Percentiles rank a stretch among this genome's conserved stretches.
Conservation (phyloP, 176 grass and related monocot genomes). For the Rhipidocladum racemiflorum region DNA sequence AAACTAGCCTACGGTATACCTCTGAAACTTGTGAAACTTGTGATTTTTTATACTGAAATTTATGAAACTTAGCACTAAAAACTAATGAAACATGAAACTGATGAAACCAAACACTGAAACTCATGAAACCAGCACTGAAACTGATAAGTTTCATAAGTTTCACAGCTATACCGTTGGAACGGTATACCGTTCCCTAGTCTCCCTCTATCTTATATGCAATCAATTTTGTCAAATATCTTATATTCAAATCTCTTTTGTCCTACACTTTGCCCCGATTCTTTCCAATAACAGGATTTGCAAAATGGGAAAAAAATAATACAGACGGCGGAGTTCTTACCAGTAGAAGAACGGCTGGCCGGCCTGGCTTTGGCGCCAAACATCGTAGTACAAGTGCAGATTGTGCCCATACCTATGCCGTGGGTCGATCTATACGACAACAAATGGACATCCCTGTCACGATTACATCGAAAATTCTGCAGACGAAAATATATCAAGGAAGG, state of each 20-base stretch:
- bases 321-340: constrained; percentile 50
- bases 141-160: no score
- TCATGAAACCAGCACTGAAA: no score
- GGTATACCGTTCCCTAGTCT: no score
- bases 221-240: no score
- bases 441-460: background rate
- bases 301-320: background rate
- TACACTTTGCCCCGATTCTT: background rate
- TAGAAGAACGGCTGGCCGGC: constrained; percentile 97
- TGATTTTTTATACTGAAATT: no score
- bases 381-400: constrained; percentile 93
- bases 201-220: no score
- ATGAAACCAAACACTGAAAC: no score
- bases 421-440: constrained; percentile 58
- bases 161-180: no score
- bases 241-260: background rate
- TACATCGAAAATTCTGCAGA: constrained; percentile 14
- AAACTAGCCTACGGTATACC: no score
- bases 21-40: no score
- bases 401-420: constrained; percentile 91
- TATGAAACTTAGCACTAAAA: no score
- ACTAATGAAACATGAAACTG: no score
- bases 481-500: background rate
- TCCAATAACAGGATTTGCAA: background rate
- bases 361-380: constrained; percentile 67